Base-by-base conservation (phyloP, 202 grass and related monocot genomes). In the Setaria italica region DNA sequence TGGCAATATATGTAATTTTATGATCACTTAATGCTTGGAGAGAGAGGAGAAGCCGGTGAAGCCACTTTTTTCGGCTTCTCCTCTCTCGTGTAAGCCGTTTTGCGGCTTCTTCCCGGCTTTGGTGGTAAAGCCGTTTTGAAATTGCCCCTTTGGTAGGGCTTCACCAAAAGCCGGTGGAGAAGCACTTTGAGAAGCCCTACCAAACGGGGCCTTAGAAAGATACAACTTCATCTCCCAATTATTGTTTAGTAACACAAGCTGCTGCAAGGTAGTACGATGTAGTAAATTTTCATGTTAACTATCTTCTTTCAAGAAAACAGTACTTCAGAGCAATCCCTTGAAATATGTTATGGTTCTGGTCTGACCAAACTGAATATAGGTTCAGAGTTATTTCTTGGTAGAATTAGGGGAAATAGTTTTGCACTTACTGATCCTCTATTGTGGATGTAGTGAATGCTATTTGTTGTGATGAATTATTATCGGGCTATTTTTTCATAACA, bases 291-390 rank as follows among this genome's bases (percentile, higher is more conserved):
- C 14, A 86, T 49, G 4, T 39, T 25, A 82, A 20, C 21, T 21
- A 35, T 70, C 9, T 76, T 74, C 29, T 69, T 45, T 49, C 12
- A 63, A 51, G 54, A 72, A 73, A 74, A 34, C 56, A 25, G 0
- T 55, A 69, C 16, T 76, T 30, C 9, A 77, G 77, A 13, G 14
- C 65, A 67, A 4, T 49, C 7, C 71, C 45, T 62, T 51, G 15
- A 81, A 80, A 89, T 33, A 11, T 69, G n/a, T 53, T 25, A 39
- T 73, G 39, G 30, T 77, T 67, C 2, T 49, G 75, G 17, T 47
- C 43, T 33, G 7, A 59, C 30, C 17, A 85, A 81, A 37, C 13
- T 64, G 77, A 80, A 80, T 25, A 25, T 56, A 46, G 50, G 72
- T 78, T 53, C 33, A 64, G 21, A 17, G 46, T 6, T 64, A 46